Percentiles rank a stretch among this genome's conserved stretches.
Evolutionary conservation across 345 rosid species (phyloP).

Genomic region (Melaleuca alternifolia): DNA sequence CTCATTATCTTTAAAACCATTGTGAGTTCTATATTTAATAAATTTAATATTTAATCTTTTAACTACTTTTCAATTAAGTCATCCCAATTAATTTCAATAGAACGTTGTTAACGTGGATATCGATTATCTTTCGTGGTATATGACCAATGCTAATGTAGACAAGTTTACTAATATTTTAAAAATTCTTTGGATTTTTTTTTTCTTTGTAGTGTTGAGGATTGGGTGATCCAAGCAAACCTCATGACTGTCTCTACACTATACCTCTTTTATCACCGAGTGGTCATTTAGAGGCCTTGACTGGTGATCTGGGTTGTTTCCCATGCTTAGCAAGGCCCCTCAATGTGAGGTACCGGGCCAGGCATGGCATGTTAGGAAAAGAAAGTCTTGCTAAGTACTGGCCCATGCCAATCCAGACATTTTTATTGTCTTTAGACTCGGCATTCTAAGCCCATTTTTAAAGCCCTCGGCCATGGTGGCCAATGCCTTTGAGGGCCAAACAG

Average conservation of each 20-base stretch:
- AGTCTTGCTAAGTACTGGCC: too few relatives aligned
- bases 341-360: too few relatives aligned
- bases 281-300: background rate
- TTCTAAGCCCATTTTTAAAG: too few relatives aligned
- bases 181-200: background rate
- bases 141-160: accelerated
- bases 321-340: too few relatives aligned
- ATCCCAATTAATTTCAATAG: background rate
- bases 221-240: background rate
- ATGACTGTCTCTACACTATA: background rate
- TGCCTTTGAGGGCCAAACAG: too few relatives aligned
- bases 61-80: background rate
- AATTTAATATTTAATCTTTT: background rate
- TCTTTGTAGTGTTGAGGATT: background rate
- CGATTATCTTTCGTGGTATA: accelerated
- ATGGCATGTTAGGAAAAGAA: too few relatives aligned
- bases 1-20: background rate
- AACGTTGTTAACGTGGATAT: background rate
- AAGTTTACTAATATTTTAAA: background rate
- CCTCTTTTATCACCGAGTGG: background rate
- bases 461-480: too few relatives aligned
- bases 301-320: background rate
- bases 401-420: too few relatives aligned
- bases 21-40: background rate
- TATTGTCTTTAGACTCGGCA: too few relatives aligned